Evolutionary conservation across 805 yeast genomes (phyloP).

Genomic region (Pichia kluyveri): DNA sequence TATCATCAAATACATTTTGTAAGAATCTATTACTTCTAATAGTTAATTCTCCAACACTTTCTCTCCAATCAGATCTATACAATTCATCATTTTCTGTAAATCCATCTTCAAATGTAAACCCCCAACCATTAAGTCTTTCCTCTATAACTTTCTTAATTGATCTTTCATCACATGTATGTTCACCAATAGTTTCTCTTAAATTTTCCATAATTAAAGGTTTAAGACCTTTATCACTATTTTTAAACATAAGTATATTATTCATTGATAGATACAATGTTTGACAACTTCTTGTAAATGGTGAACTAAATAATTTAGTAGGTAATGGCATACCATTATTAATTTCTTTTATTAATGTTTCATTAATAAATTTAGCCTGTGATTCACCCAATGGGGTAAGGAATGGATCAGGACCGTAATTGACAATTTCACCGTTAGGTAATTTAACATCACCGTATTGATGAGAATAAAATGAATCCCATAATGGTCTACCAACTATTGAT

Average conservation of each 20-base stretch:
- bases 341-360: slow-evolving; percentile 35
- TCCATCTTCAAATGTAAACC: slow-evolving; percentile 35
- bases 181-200: slow-evolving; percentile 54
- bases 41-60: slow-evolving; percentile 40
- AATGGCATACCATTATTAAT: slow-evolving; percentile 39
- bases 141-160: slow-evolving; percentile 30
- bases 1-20: slow-evolving; percentile 29
- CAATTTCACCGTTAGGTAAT: slow-evolving; percentile 37
- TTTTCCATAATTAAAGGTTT: slow-evolving; percentile 32
- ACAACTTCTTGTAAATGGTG: slow-evolving; percentile 59
- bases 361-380: slow-evolving; percentile 44
- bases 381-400: slow-evolving; percentile 46
- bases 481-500: slow-evolving; percentile 42
- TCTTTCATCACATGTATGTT: slow-evolving; percentile 52
- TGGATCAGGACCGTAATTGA: slow-evolving; percentile 52
- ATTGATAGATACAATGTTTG: slow-evolving; percentile 47
- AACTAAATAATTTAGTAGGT: slow-evolving; percentile 48
- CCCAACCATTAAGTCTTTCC: slow-evolving; percentile 31
- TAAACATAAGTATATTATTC: slow-evolving; percentile 29
- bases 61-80: slow-evolving; percentile 38
- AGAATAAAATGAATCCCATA: slow-evolving; percentile 53
- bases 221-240: slow-evolving; percentile 16
- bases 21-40: slow-evolving; percentile 39
- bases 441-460: slow-evolving; percentile 29
- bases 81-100: slow-evolving; percentile 41